A percentile compares a stretch with the other conserved stretches of the same genome.
Conservation (phyloP, 179 eudicot genomes). For the Spinacia oleracea region DNA sequence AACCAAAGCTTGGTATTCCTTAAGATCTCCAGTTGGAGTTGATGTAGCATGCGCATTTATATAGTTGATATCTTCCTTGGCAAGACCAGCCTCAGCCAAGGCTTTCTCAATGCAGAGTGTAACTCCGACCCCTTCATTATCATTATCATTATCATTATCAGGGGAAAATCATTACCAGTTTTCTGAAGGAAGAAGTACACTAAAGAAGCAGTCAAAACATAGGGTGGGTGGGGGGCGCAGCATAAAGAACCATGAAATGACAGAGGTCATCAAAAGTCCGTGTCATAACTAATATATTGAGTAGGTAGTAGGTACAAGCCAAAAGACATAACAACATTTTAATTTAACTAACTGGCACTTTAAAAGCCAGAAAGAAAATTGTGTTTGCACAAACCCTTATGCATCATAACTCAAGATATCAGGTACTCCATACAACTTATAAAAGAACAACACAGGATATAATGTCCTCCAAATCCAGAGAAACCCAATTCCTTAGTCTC, state of each 20-base stretch:
- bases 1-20: constrained; percentile 82
- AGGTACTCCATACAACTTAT: background rate
- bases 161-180: background rate
- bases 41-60: constrained; percentile 97
- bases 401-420: background rate
- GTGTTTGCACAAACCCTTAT: background rate
- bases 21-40: constrained; percentile 84
- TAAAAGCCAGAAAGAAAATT: too few relatives aligned
- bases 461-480: background rate
- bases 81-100: constrained; percentile 69
- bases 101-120: constrained; percentile 87
- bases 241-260: background rate
- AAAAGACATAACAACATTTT: background rate
- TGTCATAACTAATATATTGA: background rate
- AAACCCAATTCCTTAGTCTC: background rate
- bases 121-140: constrained; percentile 63
- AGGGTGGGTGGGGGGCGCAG: background rate
- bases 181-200: background rate
- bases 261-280: background rate
- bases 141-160: constrained; percentile 11
- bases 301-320: background rate
- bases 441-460: background rate
- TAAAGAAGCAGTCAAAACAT: background rate
- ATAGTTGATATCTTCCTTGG: constrained; percentile 89
- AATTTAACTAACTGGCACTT: background rate